Evolutionary conservation across 2,329 filamentous ascomycete species (phyloP).

Genomic region (Talaromyces albobiverticillius): DNA sequence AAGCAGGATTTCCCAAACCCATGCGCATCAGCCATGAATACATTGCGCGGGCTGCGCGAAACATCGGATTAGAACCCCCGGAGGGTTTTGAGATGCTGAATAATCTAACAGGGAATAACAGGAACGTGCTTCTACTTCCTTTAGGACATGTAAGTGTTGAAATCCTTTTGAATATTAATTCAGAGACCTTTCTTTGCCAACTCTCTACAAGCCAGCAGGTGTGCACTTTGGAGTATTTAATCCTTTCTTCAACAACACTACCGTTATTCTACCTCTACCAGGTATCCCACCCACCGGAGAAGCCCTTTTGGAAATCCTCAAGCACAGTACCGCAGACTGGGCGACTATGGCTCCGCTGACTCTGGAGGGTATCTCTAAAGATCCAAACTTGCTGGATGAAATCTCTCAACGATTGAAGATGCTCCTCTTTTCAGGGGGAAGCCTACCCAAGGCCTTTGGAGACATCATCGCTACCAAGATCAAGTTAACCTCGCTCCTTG

Average conservation of each 20-base stretch:
- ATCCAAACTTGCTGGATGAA: neutral
- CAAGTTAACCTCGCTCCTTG: neutral
- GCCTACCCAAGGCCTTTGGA: neutral
- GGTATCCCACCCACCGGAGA: constrained; percentile 4
- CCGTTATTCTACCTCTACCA: constrained; percentile 4
- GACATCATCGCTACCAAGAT: constrained; percentile 5
- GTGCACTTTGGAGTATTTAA: constrained; percentile 6
- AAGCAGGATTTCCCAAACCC: constrained; percentile 1
- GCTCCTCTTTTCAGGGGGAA: constrained; percentile 4
- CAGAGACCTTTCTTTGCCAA: no score
- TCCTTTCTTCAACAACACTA: constrained; percentile 10
- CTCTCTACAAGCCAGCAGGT: no score
- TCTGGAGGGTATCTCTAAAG: constrained; percentile 1
- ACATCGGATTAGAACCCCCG: neutral
- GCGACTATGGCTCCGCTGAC: constrained; percentile 6
- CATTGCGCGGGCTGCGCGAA: neutral
- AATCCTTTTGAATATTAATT: no score
- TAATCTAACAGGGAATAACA: constrained; percentile 1
- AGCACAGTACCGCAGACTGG: constrained; percentile 2
- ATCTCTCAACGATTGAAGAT: neutral
- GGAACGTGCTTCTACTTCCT: constrained; percentile 9
- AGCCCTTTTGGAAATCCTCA: constrained; percentile 2
- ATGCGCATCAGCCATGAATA: constrained; percentile 1
- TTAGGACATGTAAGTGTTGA: constrained; percentile 4
- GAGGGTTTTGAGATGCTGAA: constrained; percentile 1